These are phyloP conservation scores for Taxawa tesnikishii DNA, from an alignment of 2,329 filamentous ascomycete species.

Conservation along the genomic window DNA sequence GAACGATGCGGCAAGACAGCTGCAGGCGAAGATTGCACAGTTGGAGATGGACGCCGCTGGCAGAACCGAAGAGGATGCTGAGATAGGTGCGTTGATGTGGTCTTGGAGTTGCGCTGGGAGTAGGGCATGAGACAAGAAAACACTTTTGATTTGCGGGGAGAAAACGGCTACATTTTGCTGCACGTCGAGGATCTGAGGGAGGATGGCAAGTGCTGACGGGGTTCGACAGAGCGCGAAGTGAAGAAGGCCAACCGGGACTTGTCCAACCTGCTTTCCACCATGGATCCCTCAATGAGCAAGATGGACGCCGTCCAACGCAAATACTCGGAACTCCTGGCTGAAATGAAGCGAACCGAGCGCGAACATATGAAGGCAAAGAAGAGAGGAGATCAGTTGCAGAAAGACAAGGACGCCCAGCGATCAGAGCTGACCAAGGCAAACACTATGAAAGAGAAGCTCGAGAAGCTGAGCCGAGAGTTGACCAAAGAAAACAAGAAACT, in stretches of 20 bases:
- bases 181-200: background rate
- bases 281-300: slow-evolving; percentile 84
- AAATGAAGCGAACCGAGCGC: slow-evolving; percentile 91
- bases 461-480: slow-evolving; percentile 88
- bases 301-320: slow-evolving; percentile 84
- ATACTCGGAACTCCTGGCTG: slow-evolving; percentile 79
- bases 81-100: slow-evolving; percentile 63
- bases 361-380: slow-evolving; percentile 96
- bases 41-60: slow-evolving; percentile 85
- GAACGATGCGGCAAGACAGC: slow-evolving; percentile 79
- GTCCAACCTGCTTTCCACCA: slow-evolving; percentile 68
- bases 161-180: background rate
- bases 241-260: slow-evolving; percentile 89
- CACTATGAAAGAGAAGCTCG: slow-evolving; percentile 86
- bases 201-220: slow-evolving; percentile 2
- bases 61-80: slow-evolving; percentile 88
- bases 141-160: background rate
- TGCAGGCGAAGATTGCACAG: slow-evolving; percentile 89
- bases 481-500: slow-evolving; percentile 97
- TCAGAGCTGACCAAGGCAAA: slow-evolving; percentile 84
- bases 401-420: slow-evolving; percentile 84
- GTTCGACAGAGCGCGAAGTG: slow-evolving; percentile 66
- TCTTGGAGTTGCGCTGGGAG: background rate
- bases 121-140: no score
- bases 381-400: slow-evolving; percentile 83